A percentile compares a stretch with the other conserved stretches of the same genome.
Evolutionary conservation across 2,329 filamentous ascomycete genomes (phyloP).

Genomic region (Chalaropsis thielavioides): DNA sequence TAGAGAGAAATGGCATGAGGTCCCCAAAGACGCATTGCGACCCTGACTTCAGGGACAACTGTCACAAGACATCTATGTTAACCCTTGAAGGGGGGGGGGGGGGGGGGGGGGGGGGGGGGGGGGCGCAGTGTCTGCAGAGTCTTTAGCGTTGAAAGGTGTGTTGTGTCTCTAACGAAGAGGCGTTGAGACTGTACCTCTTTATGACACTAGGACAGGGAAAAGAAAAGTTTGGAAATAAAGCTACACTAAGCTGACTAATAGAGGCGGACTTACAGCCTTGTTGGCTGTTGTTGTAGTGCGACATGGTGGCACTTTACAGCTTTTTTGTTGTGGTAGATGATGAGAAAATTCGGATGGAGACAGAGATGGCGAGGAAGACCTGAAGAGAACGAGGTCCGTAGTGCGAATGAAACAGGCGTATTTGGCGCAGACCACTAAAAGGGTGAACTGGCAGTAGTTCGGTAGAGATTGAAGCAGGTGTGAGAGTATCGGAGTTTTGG

Average conservation of each 20-base stretch:
- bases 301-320: slow-evolving; percentile 7
- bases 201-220: neutral
- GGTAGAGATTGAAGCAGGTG: neutral
- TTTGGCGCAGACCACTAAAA: neutral
- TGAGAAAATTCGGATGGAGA: neutral
- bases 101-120: too few relatives aligned
- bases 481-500: neutral
- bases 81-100: too few relatives aligned
- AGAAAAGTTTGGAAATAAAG: neutral
- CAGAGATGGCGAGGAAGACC: neutral
- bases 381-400: neutral
- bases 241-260: neutral
- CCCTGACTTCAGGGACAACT: slow-evolving; percentile 9
- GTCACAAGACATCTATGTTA: neutral
- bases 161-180: neutral
- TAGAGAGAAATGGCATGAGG: neutral
- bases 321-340: neutral
- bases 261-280: slow-evolving; percentile 14
- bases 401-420: neutral
- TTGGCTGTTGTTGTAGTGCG: slow-evolving; percentile 16
- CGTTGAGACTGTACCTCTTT: neutral
- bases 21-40: neutral
- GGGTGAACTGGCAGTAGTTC: neutral
- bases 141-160: neutral
- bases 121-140: neutral